phyloP scores from a whole-genome alignment of 331 rosid species.

The Malus hybrid region DNA sequence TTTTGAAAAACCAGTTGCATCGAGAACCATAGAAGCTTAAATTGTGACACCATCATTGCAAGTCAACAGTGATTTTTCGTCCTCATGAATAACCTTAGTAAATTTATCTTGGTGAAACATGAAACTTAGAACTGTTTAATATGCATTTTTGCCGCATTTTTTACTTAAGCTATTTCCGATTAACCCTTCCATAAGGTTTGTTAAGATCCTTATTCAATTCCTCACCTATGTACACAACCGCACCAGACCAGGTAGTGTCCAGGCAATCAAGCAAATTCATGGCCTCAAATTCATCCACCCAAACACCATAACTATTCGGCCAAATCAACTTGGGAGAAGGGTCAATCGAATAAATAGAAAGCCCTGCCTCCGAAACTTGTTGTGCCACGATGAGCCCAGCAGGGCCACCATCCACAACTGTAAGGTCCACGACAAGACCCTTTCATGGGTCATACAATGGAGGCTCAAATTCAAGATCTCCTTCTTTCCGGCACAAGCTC shows the following conservation, averaged over 20 bases:
- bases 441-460: conserved; percentile 75
- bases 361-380: conserved; percentile 95
- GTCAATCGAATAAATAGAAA: conserved; percentile 81
- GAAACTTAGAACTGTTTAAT: conserved; percentile 80
- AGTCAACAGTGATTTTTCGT: conserved; percentile 59
- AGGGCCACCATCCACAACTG: conserved; percentile 96
- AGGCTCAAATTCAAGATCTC: conserved; percentile 90
- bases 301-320: conserved; percentile 98
- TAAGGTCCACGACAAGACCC: conserved; percentile 79
- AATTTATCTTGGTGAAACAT: conserved; percentile 62
- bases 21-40: conserved; percentile 89
- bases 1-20: conserved; percentile 95
- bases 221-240: conserved; percentile 67
- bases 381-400: conserved; percentile 98
- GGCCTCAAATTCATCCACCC: conserved; percentile 98
- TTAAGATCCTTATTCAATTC: conserved; percentile 51
- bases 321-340: conserved; percentile 86
- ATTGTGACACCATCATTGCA: conserved; percentile 88
- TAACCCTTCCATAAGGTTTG: conserved; percentile 96
- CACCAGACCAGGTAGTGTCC: conserved; percentile 96
- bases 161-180: conserved; percentile 80
- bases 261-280: conserved; percentile 95
- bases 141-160: conserved; percentile 92
- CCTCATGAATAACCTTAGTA: conserved; percentile 77
- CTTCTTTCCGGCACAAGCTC: conserved; percentile 94